Conservation (phyloP, 2,329 filamentous ascomycete species). For the Fusarium illudens region DNA sequence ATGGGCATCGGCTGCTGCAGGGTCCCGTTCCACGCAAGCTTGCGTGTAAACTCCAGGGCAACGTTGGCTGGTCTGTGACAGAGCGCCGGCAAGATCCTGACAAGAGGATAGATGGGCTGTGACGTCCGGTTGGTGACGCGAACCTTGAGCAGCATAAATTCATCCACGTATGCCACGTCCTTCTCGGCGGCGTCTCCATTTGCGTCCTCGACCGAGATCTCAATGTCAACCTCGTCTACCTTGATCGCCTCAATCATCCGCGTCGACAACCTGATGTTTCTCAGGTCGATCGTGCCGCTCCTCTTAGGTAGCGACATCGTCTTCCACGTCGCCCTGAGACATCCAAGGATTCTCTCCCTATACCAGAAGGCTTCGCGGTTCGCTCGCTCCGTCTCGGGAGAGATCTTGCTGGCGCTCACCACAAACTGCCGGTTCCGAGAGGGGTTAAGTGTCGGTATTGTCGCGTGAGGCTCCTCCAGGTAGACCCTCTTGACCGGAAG, state of each 20-base stretch:
- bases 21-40: slow-evolving; percentile 85
- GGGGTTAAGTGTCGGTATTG: slow-evolving; percentile 82
- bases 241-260: slow-evolving; percentile 86
- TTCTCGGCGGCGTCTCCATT: slow-evolving; percentile 34
- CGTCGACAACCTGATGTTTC: slow-evolving; percentile 74
- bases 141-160: slow-evolving; percentile 75
- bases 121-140: slow-evolving; percentile 77
- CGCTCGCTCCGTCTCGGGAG: slow-evolving; percentile 79
- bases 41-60: slow-evolving; percentile 82
- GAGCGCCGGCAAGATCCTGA: slow-evolving; percentile 80
- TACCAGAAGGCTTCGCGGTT: slow-evolving; percentile 92
- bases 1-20: slow-evolving; percentile 77
- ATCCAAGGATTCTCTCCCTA: slow-evolving; percentile 79
- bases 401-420: slow-evolving; percentile 80
- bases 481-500: slow-evolving; percentile 80
- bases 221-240: slow-evolving; percentile 78
- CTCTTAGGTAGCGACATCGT: slow-evolving; percentile 61
- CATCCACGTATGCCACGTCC: slow-evolving; percentile 49
- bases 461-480: slow-evolving; percentile 77
- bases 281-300: slow-evolving; percentile 76
- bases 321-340: slow-evolving; percentile 76
- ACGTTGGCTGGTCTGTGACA: slow-evolving; percentile 75
- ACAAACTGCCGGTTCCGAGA: slow-evolving; percentile 92
- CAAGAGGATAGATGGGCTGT: slow-evolving; percentile 72
- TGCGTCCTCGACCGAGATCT: slow-evolving; percentile 61